phyloP scores from a whole-genome alignment of 2,329 filamentous ascomycete species.

The Colletotrichum ledebouriae region DNA sequence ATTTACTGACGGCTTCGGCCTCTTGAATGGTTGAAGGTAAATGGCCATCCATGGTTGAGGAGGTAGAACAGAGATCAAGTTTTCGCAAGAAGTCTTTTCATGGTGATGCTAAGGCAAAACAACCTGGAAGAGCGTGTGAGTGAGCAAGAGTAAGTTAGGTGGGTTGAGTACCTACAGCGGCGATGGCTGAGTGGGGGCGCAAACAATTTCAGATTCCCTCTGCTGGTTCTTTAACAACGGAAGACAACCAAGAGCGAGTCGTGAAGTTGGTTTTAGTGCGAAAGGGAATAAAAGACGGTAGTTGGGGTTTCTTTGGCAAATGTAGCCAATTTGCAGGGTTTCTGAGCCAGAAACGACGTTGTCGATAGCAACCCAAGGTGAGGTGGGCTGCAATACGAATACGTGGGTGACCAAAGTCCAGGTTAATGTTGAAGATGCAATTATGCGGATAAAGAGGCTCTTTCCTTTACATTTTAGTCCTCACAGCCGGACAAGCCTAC shows the following conservation, averaged over 20 bases:
- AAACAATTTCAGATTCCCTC: no score
- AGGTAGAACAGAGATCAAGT: neutral
- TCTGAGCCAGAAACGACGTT: neutral
- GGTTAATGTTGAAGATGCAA: neutral
- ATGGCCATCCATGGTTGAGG: constrained; percentile 32
- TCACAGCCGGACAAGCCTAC: neutral
- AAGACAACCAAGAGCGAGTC: no score
- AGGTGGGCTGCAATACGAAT: neutral
- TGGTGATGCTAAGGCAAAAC: neutral
- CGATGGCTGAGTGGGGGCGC: no score
- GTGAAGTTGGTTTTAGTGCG: no score
- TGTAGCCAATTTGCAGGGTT: no score
- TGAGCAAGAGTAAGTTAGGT: no score
- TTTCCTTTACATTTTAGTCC: neutral
- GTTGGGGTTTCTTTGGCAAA: no score
- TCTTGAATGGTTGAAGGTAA: constrained; percentile 37
- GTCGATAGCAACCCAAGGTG: neutral
- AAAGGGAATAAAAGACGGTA: no score
- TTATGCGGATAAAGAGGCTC: neutral
- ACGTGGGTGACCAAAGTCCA: neutral
- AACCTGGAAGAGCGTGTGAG: no score
- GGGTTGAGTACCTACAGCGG: no score
- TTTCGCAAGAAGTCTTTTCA: neutral
- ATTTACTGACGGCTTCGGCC: constrained; percentile 38
- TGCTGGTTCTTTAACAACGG: no score